Percentiles rank a stretch among this genome's conserved stretches.
Evolutionary conservation across 208 protist species (phyloP).

Genomic region (Wallacemonas sp.): DNA sequence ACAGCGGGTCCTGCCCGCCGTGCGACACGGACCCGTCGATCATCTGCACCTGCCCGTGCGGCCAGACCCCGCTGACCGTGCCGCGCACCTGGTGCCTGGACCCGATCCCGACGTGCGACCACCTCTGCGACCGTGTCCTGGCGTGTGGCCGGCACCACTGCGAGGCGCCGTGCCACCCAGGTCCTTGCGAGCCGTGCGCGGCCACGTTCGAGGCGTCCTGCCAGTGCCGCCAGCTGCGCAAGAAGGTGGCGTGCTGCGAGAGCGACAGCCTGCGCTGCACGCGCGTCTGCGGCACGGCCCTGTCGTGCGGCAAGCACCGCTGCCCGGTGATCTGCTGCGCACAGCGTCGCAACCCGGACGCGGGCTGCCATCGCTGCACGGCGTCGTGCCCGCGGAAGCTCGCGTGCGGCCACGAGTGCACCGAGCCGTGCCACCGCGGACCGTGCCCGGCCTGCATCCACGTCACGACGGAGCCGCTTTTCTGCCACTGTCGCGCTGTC

Average conservation of each 20-base stretch:
- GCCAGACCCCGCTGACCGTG: constrained; percentile 27
- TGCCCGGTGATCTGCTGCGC: constrained; percentile 65
- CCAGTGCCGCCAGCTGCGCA: constrained; percentile 51
- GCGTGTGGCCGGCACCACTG: constrained; percentile 65
- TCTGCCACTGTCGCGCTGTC: constrained; percentile 56
- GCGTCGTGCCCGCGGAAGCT: constrained; percentile 60
- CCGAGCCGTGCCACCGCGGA: constrained; percentile 63
- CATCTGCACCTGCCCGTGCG: constrained; percentile 70
- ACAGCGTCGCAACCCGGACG: constrained; percentile 41
- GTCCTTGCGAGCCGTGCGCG: constrained; percentile 48
- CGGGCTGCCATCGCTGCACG: constrained; percentile 48
- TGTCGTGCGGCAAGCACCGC: constrained; percentile 77
- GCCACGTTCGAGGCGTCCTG: constrained; percentile 41
- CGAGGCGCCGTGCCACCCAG: constrained; percentile 50
- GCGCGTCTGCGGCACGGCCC: constrained; percentile 59
- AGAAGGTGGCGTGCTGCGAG: constrained; percentile 50
- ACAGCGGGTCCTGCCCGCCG: constrained; percentile 58
- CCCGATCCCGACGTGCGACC: constrained; percentile 62
- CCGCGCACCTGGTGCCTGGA: constrained; percentile 48
- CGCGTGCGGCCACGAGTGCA: constrained; percentile 72
- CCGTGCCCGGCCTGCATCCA: constrained; percentile 69
- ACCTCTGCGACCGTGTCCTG: constrained; percentile 60
- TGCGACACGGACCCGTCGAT: constrained; percentile 52
- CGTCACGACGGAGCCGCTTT: constrained; percentile 50
- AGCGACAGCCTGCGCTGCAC: constrained; percentile 45